phyloP scores from a whole-genome alignment of 768 basidiomycete genomes.

The Trametes coccinea region DNA sequence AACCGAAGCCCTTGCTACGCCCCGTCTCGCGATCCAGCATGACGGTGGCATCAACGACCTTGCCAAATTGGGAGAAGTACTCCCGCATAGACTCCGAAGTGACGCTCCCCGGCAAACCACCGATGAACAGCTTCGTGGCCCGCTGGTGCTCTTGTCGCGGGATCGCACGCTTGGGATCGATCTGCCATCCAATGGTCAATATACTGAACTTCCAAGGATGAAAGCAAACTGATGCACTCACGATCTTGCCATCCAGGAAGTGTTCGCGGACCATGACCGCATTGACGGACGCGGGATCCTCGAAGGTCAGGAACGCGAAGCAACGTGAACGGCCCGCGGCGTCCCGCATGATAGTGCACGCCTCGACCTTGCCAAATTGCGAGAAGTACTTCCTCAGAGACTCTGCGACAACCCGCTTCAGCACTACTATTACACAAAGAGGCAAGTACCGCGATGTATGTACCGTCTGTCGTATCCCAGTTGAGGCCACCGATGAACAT shows the following conservation, averaged over 20 bases:
- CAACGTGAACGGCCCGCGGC: conserved; percentile 91
- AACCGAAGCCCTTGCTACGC: conserved; percentile 95
- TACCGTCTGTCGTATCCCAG: conserved; percentile 99
- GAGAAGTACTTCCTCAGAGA: conserved; percentile 84
- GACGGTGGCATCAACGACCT: conserved; percentile 96
- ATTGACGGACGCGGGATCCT: conserved; percentile 89
- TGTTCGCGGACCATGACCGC: conserved; percentile 96
- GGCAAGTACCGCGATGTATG: conserved; percentile 43
- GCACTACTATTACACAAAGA: conserved; percentile 42
- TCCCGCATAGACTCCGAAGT: conserved; percentile 92
- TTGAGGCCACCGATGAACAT: conserved; percentile 99
- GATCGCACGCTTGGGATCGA: conserved; percentile 99
- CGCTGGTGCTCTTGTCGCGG: conserved; percentile 93
- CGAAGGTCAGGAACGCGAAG: conserved; percentile 97
- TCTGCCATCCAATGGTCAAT: conserved; percentile 50
- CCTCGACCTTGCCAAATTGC: conserved; percentile 96
- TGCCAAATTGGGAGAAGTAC: conserved; percentile 93
- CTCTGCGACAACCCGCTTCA: conserved; percentile 52
- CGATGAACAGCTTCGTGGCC: conserved; percentile 94
- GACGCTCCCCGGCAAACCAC: conserved; percentile 87
- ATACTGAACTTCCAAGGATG: neutral
- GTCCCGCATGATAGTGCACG: conserved; percentile 99
- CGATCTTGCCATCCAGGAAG: conserved; percentile 94
- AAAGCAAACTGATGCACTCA: conserved; percentile 43
- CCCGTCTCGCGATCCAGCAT: conserved; percentile 98